Conservation (phyloP, 768 basidiomycete genomes). For the Agrocybe pediades region DNA sequence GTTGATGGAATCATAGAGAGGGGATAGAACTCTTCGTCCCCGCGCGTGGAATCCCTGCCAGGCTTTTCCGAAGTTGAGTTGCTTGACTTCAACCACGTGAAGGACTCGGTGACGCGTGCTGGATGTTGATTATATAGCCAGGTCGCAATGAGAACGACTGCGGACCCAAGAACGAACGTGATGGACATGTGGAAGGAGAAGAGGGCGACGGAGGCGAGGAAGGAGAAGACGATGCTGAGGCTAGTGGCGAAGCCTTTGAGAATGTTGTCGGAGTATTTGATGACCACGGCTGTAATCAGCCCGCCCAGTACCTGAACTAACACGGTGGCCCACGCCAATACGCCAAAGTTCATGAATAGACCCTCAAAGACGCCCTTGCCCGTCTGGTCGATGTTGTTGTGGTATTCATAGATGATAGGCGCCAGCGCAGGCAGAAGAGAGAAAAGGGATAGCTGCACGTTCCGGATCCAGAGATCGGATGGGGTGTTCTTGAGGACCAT, state of each 20-base stretch:
- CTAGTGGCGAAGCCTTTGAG: conserved; percentile 95
- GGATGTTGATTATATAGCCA: conserved; percentile 87
- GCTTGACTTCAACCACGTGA: conserved; percentile 25
- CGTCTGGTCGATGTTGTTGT: conserved; percentile 13
- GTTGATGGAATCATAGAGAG: conserved; percentile 32
- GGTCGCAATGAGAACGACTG: conserved; percentile 83
- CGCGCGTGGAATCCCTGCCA: too few relatives aligned
- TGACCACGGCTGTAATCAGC: conserved; percentile 88
- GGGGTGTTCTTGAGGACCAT: conserved; percentile 93
- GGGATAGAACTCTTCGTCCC: conserved; percentile 19
- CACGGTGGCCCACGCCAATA: conserved; percentile 92
- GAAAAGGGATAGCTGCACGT: conserved; percentile 94
- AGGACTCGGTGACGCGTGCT: conserved; percentile 26
- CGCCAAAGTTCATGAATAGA: conserved; percentile 84
- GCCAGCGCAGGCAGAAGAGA: conserved; percentile 86
- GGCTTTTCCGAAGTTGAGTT: too few relatives aligned
- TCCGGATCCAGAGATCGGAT: conserved; percentile 93
- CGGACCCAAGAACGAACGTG: conserved; percentile 83
- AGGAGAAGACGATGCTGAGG: conserved; percentile 92
- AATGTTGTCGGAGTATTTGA: conserved; percentile 92
- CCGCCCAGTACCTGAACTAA: conserved; percentile 90
- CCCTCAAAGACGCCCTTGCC: conserved; percentile 44
- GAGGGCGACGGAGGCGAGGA: conserved; percentile 86
- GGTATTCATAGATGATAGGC: conserved; percentile 66
- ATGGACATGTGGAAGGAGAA: conserved; percentile 89